Conservation (phyloP, 2,329 filamentous ascomycete species). For the Epichloe hybrida region DNA sequence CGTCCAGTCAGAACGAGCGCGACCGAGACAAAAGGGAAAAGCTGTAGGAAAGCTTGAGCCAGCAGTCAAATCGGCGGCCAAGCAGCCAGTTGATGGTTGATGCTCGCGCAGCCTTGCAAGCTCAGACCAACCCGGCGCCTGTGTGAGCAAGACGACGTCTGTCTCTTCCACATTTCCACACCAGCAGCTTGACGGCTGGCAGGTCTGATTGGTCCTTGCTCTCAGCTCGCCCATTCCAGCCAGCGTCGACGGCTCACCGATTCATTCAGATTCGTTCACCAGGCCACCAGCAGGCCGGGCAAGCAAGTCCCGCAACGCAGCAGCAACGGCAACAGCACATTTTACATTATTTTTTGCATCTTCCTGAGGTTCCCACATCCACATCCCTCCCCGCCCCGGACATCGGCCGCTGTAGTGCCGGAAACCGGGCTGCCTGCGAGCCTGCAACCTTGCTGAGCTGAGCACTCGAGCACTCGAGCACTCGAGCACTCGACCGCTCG, state of each 20-base stretch:
- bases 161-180: background rate
- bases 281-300: background rate
- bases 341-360: background rate
- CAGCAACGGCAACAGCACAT: background rate
- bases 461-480: too few species aligned
- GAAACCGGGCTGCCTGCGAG: constrained; percentile 2
- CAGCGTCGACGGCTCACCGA: background rate
- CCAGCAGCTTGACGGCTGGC: background rate
- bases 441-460: background rate
- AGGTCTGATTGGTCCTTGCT: background rate
- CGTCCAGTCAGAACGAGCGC: constrained; percentile 4
- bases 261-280: too few species aligned
- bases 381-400: constrained; percentile 3
- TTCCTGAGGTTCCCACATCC: too few species aligned
- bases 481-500: background rate
- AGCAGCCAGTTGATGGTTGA: background rate
- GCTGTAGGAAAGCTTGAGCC: constrained; percentile 2
- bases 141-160: background rate
- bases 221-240: background rate
- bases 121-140: background rate
- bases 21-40: constrained; percentile 1
- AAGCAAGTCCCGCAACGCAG: background rate
- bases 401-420: constrained; percentile 6
- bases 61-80: constrained; percentile 1
- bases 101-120: background rate